Evolutionary conservation across 495 filamentous ascomycete genomes (phyloP).

Genomic region (Penicillium daleae): DNA sequence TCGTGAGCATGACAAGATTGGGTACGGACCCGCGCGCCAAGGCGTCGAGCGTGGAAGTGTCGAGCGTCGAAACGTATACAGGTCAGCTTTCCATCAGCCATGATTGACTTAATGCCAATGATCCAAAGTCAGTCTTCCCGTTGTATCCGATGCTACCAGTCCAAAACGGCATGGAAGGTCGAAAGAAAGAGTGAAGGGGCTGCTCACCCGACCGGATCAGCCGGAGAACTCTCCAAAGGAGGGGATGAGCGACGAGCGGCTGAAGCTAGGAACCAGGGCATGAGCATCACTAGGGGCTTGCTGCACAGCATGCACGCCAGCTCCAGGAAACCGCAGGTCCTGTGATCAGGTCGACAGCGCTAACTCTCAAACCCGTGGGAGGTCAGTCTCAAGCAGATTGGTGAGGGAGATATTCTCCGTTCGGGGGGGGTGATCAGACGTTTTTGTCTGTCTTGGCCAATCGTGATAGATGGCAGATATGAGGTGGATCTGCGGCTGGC

Average conservation of each 20-base stretch:
- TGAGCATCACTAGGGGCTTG: conserved; percentile 14
- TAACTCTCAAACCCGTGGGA: conserved; percentile 10
- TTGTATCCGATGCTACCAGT: neutral
- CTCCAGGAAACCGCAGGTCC: conserved; percentile 7
- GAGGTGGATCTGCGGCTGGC: neutral
- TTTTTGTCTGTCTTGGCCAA: neutral
- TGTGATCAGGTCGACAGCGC: conserved; percentile 18
- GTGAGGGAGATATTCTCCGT: conserved; percentile 11
- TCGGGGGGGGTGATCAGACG: neutral
- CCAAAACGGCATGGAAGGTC: neutral
- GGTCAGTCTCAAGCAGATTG: neutral
- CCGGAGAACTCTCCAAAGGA: conserved; percentile 20
- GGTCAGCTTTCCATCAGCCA: no score
- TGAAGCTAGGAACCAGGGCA: conserved; percentile 1
- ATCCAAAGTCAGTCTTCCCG: neutral
- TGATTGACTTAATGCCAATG: no score
- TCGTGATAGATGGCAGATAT: neutral
- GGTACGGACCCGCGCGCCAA: conserved; percentile 21
- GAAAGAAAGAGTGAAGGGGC: neutral
- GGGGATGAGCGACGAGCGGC: conserved; percentile 7
- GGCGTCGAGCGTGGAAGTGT: neutral
- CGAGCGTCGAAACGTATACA: no score
- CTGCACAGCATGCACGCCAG: conserved; percentile 15
- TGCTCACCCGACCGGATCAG: neutral
- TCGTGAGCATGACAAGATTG: conserved; percentile 6